Evolutionary conservation across 2,329 filamentous ascomycete species (phyloP), one percentile per base, ranked within the genome.

Genomic region (Scytalidium sp.): DNA sequence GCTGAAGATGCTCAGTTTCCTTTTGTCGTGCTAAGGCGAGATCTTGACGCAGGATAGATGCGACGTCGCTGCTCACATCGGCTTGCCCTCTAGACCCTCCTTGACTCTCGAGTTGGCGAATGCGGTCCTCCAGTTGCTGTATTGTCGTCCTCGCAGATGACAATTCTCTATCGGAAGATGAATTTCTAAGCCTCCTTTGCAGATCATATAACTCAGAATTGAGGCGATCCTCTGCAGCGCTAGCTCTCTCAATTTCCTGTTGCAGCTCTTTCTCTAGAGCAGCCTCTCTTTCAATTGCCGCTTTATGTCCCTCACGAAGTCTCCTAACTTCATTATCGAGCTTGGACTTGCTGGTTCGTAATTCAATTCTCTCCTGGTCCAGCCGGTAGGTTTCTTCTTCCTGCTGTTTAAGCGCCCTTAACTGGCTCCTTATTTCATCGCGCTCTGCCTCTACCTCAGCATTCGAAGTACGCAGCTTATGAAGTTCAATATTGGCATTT

Each of bases 291-390:
- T 83, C 77, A 11, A 72, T 52, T 32, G 88, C 68, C 1, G 72
- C 64, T 49, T 73, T 75, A 58, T 83, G 85, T 62, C 90, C 85
- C 8, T 87, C 82, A 46, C 75, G 80, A 15, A 88, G 70, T 11
- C 83, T 75, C 40, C 82, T 80, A 15, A 87, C 72, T 59, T 90
- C 86, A 52, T 73, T 78, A 55, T 90, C 86, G 17, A 88, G 75
- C 60, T 83, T 85, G 54, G 83, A 70, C 62, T 85, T 87, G n/a
- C 80, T 70, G 22, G 83, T 82, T 17, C 84, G 81, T 20, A 90
- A 71, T 47, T 89, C 84, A 42, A 86, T 70, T 55, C 85, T 83
- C 60, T 90, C 87, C 53, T 84, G 80, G 56, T 89, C 85, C 42
- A 87, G 65, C 11, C 77, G 78, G 57, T 81, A 77, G 1, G 76